phyloP scores from a whole-genome alignment of 305 asterid genomes.

The Nicotiana rustica region DNA sequence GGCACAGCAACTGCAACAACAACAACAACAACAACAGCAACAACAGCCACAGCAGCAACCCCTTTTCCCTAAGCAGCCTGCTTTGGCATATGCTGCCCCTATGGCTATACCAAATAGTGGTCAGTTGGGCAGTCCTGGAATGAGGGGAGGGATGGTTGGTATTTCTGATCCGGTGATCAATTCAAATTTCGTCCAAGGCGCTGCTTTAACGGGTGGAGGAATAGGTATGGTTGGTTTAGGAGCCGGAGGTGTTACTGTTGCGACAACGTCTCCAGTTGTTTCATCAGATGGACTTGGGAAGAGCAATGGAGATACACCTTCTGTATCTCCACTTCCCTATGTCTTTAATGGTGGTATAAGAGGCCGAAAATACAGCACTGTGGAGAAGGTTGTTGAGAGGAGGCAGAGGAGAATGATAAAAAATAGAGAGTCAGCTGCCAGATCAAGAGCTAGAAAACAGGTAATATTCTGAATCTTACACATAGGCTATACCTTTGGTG shows the following conservation, averaged over 20 bases:
- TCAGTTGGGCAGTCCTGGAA: constrained; percentile 60
- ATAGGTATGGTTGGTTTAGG: constrained; percentile 70
- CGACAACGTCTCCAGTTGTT: constrained; percentile 69
- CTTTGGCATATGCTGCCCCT: constrained; percentile 60
- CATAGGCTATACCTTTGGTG: not conserved
- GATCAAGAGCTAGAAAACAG: constrained; percentile 99
- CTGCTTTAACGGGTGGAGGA: constrained; percentile 56
- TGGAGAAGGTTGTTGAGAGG: constrained; percentile 96
- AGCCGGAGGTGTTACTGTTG: constrained; percentile 52
- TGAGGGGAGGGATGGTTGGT: constrained; percentile 63
- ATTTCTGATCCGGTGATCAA: constrained; percentile 53
- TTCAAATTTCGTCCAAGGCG: constrained; percentile 53
- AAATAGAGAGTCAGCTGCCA: constrained; percentile 97
- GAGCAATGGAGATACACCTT: constrained; percentile 77
- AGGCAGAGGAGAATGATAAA: constrained; percentile 94
- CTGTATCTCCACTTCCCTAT: constrained; percentile 83
- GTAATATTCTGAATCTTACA: constrained; percentile 44
- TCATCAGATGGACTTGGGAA: constrained; percentile 75
- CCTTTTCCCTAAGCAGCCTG: constrained; percentile 72
- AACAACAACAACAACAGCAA: constrained; percentile 44
- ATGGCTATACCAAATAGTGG: constrained; percentile 58
- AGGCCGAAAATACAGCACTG: constrained; percentile 72
- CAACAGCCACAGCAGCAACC: constrained; percentile 42
- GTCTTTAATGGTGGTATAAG: constrained; percentile 72
- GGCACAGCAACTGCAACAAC: constrained; percentile 42